Evolutionary conservation across 805 yeast species (phyloP).

Genomic region (Priceomyces haplophilus): DNA sequence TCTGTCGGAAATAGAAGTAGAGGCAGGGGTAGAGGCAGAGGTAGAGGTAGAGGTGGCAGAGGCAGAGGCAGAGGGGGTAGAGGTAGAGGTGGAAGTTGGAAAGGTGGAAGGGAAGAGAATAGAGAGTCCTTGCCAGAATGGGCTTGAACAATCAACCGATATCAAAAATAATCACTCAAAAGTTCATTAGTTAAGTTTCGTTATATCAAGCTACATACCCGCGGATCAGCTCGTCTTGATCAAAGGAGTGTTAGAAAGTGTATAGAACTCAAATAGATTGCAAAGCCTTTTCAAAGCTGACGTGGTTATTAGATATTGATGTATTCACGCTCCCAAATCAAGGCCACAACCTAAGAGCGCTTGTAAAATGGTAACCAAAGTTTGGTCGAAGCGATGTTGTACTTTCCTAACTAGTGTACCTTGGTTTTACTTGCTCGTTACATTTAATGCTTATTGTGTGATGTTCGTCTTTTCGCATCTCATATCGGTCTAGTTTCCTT

Average conservation of each 20-base stretch:
- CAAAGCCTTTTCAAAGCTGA: too few species aligned
- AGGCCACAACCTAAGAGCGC: too few species aligned
- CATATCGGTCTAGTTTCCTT: neutral
- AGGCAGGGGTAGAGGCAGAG: conserved; percentile 49
- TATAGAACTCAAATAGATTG: too few species aligned
- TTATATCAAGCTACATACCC: neutral
- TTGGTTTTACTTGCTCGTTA: too few species aligned
- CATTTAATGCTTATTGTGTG: too few species aligned
- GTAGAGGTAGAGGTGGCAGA: conserved; percentile 18
- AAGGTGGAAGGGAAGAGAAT: conserved; percentile 8
- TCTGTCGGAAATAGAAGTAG: conserved; percentile 46
- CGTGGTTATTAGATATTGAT: too few species aligned
- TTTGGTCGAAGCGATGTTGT: too few species aligned
- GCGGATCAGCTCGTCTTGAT: too few species aligned
- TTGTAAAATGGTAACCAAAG: too few species aligned
- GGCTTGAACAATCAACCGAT: conserved; percentile 28
- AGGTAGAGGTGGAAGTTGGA: conserved; percentile 19
- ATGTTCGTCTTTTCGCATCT: neutral
- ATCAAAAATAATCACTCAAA: neutral
- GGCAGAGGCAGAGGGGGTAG: conserved; percentile 15
- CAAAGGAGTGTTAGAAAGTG: too few species aligned
- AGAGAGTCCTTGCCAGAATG: conserved; percentile 26
- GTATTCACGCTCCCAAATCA: too few species aligned
- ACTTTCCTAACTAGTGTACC: too few species aligned
- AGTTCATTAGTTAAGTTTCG: neutral